phyloP scores from a whole-genome alignment of 2,329 filamentous ascomycete genomes.

The Aspergillus melleus region DNA sequence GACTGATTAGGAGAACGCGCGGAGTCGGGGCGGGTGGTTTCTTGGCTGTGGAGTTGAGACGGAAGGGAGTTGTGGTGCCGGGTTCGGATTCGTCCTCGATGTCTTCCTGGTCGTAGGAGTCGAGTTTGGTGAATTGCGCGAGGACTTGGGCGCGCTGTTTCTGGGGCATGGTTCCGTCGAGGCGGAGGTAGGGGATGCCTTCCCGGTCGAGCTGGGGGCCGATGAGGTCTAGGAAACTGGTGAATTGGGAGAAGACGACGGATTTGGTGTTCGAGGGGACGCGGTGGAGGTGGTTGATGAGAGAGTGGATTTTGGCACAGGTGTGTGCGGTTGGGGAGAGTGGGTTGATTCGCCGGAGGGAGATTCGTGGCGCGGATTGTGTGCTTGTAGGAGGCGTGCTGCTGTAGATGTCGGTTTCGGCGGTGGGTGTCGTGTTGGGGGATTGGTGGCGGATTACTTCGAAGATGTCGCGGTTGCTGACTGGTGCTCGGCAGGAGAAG shows the following conservation, averaged over 20 bases:
- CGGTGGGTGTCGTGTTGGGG: conserved; percentile 39
- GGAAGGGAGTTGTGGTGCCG: conserved; percentile 5
- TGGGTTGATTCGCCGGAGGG: conserved; percentile 60
- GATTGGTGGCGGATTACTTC: conserved; percentile 77
- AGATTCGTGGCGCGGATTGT: conserved; percentile 52
- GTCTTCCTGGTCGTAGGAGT: conserved; percentile 37
- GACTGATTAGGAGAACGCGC: conserved; percentile 72
- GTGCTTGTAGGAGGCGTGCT: conserved; percentile 39
- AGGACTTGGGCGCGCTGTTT: conserved; percentile 79
- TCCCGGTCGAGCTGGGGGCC: conserved; percentile 72
- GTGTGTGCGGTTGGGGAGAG: conserved; percentile 59
- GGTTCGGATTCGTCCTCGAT: conserved; percentile 34
- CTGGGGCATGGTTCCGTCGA: conserved; percentile 89
- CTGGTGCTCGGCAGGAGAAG: conserved; percentile 83
- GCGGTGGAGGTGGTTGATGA: conserved; percentile 72
- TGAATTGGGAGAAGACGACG: conserved; percentile 96
- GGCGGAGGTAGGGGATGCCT: conserved; percentile 76
- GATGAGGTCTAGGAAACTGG: conserved; percentile 90
- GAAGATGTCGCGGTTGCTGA: conserved; percentile 84
- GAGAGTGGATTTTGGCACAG: conserved; percentile 82
- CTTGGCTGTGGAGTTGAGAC: conserved; percentile 15
- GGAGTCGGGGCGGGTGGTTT: conserved; percentile 19
- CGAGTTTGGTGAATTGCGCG: conserved; percentile 62
- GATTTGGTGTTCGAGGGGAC: conserved; percentile 76
- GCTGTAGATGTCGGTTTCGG: conserved; percentile 43